A percentile compares a stretch with the other conserved stretches of the same genome.
These are phyloP conservation scores for Monilinia polystroma DNA, from an alignment of 2,329 filamentous ascomycete species.

Conservation along the genomic window DNA sequence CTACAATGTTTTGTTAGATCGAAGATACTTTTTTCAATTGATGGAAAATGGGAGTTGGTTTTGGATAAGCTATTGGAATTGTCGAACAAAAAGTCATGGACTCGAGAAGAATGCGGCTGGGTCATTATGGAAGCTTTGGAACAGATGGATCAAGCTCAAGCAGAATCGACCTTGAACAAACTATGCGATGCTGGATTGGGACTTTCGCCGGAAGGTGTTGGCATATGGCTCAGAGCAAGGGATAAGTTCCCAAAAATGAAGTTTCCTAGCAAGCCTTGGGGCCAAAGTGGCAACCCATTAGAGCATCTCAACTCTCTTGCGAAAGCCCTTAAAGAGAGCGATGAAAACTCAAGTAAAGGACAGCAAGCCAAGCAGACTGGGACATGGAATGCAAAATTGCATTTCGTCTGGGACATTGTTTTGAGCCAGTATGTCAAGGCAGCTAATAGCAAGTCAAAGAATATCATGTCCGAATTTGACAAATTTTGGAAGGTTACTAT, in stretches of 20 bases:
- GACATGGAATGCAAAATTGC: slow-evolving; percentile 75
- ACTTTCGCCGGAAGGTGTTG: slow-evolving; percentile 83
- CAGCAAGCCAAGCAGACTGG: slow-evolving; percentile 53
- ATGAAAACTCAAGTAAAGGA: slow-evolving; percentile 48
- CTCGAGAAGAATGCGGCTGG: slow-evolving; percentile 83
- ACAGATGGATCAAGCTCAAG: slow-evolving; percentile 56
- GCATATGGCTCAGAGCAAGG: slow-evolving; percentile 76
- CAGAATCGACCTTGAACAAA: slow-evolving; percentile 60
- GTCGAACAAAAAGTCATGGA: slow-evolving; percentile 80
- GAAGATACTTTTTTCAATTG: slow-evolving; percentile 62
- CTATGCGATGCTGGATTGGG: slow-evolving; percentile 65
- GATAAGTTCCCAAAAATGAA: slow-evolving; percentile 63
- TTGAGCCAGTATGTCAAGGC: slow-evolving; percentile 53
- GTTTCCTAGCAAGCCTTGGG: slow-evolving; percentile 70
- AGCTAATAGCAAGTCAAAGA: slow-evolving; percentile 36
- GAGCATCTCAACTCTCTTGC: slow-evolving; percentile 68
- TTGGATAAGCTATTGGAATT: slow-evolving; percentile 72
- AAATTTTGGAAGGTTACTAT: slow-evolving; percentile 86
- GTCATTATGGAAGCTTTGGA: slow-evolving; percentile 72
- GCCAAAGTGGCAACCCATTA: slow-evolving; percentile 66
- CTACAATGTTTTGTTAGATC: slow-evolving; percentile 83
- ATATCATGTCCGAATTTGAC: slow-evolving; percentile 51
- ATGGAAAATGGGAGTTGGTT: slow-evolving; percentile 64
- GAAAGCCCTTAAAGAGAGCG: slow-evolving; percentile 75
- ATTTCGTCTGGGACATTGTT: slow-evolving; percentile 85